These are phyloP conservation scores for Ustilago trichophora DNA, from an alignment of 1,284 basidiomycete genomes.

Conservation along the genomic window DNA sequence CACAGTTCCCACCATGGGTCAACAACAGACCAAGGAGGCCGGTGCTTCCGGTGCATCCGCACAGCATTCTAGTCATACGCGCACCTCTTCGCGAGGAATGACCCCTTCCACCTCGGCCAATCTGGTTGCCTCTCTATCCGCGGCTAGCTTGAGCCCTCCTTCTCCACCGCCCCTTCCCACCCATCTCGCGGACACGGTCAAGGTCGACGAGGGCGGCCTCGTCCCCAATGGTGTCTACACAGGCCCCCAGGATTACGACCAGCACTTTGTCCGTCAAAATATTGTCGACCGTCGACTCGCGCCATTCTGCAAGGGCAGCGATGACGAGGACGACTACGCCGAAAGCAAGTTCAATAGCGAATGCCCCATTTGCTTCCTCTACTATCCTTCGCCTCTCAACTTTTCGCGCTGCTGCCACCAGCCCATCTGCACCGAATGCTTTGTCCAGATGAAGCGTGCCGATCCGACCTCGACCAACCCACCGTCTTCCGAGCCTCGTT, in stretches of 20 bases:
- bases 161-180: conserved; percentile 37
- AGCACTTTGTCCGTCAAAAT: conserved; percentile 82
- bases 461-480: conserved; percentile 72
- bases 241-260: conserved; percentile 83
- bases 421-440: conserved; percentile 98
- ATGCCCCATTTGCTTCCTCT: conserved; percentile 97
- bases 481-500: conserved; percentile 70
- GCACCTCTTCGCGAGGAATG: conserved; percentile 32
- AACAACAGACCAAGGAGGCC: conserved; percentile 48
- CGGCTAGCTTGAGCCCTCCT: conserved; percentile 26
- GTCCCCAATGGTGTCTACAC: conserved; percentile 88
- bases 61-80: conserved; percentile 12
- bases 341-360: conserved; percentile 86
- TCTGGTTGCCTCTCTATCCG: conserved; percentile 26
- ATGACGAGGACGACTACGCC: conserved; percentile 89
- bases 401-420: conserved; percentile 97
- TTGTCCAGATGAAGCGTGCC: conserved; percentile 96
- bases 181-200: conserved; percentile 41
- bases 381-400: conserved; percentile 72
- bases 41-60: conserved; percentile 22
- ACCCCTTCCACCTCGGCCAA: conserved; percentile 26
- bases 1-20: conserved; percentile 26
- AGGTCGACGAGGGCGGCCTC: conserved; percentile 75
- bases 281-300: conserved; percentile 88
- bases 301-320: conserved; percentile 93